These are phyloP conservation scores for Setaria italica DNA, from an alignment of 202 grass and related monocot species.

Conservation along the genomic window DNA sequence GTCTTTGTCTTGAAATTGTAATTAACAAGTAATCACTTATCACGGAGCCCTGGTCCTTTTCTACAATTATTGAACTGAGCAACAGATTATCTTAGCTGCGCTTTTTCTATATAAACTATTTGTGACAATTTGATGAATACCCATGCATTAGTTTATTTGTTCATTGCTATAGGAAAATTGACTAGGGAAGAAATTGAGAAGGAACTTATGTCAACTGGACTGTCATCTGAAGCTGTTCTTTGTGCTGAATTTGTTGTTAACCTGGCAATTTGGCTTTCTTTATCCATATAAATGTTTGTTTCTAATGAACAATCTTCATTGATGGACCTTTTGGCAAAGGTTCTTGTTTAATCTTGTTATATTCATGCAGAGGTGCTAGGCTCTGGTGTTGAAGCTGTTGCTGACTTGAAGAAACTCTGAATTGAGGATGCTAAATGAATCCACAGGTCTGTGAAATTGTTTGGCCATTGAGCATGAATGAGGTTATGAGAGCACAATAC, in stretches of 20 bases:
- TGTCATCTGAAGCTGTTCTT: constrained; percentile 67
- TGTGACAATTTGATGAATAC: background rate
- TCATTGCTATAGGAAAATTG: constrained; percentile 56
- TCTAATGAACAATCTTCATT: background rate
- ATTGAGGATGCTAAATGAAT: too few relatives aligned
- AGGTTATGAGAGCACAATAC: too few relatives aligned
- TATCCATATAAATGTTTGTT: background rate
- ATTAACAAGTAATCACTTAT: constrained; percentile 1
- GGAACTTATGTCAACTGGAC: constrained; percentile 61
- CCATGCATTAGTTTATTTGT: too few relatives aligned
- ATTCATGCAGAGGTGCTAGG: background rate
- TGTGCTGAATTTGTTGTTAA: constrained; percentile 20
- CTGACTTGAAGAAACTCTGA: constrained; percentile 73
- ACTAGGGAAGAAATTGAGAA: constrained; percentile 77
- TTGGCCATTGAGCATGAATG: too few relatives aligned
- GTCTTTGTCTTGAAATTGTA: too few relatives aligned
- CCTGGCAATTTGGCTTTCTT: background rate
- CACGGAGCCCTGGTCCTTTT: background rate
- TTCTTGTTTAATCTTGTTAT: constrained; percentile 21
- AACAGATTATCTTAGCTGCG: constrained; percentile 1
- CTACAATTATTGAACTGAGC: background rate
- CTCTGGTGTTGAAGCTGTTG: constrained; percentile 65
- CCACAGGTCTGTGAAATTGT: too few relatives aligned
- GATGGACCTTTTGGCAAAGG: background rate
- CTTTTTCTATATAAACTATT: background rate